A percentile compares a stretch with the other conserved stretches of the same genome.
These are phyloP conservation scores for Hemileccinum rubropunctum DNA, from an alignment of 768 basidiomycete species.

Conservation along the genomic window DNA sequence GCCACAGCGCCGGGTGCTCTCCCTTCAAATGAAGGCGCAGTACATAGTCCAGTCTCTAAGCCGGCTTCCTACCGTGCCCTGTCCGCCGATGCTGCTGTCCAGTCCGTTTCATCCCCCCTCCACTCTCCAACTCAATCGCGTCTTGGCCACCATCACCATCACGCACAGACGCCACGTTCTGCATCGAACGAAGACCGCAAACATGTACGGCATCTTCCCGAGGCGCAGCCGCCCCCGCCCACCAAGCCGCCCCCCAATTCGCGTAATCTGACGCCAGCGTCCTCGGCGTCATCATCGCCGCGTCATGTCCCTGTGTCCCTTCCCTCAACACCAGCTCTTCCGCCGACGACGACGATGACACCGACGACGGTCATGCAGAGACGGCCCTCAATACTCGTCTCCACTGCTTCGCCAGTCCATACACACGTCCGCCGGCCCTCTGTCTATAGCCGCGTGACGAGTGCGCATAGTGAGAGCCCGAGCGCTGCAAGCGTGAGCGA, in stretches of 20 bases:
- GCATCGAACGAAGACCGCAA: constrained; percentile 21
- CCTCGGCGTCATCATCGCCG: constrained; percentile 59
- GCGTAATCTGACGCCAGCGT: constrained; percentile 52
- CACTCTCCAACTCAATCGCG: constrained; percentile 27
- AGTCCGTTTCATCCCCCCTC: constrained; percentile 8
- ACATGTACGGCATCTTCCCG: constrained; percentile 15
- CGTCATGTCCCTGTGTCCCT: constrained; percentile 35
- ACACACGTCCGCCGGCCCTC: constrained; percentile 36
- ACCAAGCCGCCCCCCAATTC: constrained; percentile 37
- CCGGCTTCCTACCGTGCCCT: constrained; percentile 22
- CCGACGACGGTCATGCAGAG: constrained; percentile 42
- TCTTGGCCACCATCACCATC: constrained; percentile 5
- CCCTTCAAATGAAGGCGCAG: constrained; percentile 19
- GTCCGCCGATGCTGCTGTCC: constrained; percentile 25
- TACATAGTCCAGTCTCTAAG: constrained; percentile 16
- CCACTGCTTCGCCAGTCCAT: constrained; percentile 32
- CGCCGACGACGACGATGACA: constrained; percentile 40
- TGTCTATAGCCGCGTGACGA: constrained; percentile 38
- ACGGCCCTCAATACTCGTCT: constrained; percentile 40
- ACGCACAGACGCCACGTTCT: constrained; percentile 14
- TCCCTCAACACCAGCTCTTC: constrained; percentile 31
- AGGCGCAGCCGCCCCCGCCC: constrained; percentile 12
- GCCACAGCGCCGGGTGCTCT: constrained; percentile 43
- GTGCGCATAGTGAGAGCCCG: constrained; percentile 30
- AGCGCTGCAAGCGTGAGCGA: constrained; percentile 38